A percentile compares a stretch with the other conserved stretches of the same genome.
These are phyloP conservation scores for Arthrobotrys sinensis DNA, from an alignment of 2,329 filamentous ascomycete species.

Conservation along the genomic window DNA sequence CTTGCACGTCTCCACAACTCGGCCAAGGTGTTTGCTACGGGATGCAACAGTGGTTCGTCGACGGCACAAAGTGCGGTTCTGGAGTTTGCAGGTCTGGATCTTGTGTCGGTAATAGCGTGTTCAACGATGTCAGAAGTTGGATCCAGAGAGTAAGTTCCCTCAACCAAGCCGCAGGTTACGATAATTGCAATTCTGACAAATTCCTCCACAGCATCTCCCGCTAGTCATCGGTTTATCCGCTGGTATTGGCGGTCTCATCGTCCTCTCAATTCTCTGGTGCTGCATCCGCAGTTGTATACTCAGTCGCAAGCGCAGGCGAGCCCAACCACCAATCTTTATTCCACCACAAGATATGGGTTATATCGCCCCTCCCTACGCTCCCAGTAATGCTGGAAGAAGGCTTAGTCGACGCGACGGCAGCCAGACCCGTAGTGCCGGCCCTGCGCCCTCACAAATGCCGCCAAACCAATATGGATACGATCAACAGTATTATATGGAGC, in stretches of 20 bases:
- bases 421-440: slow-evolving; percentile 16
- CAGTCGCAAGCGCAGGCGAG: slow-evolving; percentile 62
- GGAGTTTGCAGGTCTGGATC: slow-evolving; percentile 83
- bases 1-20: slow-evolving; percentile 80
- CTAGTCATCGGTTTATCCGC: slow-evolving; percentile 85
- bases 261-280: slow-evolving; percentile 80
- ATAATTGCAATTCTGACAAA: slow-evolving; percentile 9
- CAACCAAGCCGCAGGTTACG: not conserved
- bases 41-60: slow-evolving; percentile 91
- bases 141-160: slow-evolving; percentile 70
- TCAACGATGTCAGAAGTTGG: slow-evolving; percentile 81
- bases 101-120: slow-evolving; percentile 80
- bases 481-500: slow-evolving; percentile 58
- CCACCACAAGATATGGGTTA: slow-evolving; percentile 60
- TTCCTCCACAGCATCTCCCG: slow-evolving; percentile 75
- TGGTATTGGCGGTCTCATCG: slow-evolving; percentile 80
- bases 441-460: slow-evolving; percentile 28
- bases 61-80: slow-evolving; percentile 87
- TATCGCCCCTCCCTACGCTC: slow-evolving; percentile 30
- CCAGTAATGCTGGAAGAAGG: slow-evolving; percentile 28
- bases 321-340: slow-evolving; percentile 57
- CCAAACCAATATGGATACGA: slow-evolving; percentile 43
- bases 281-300: slow-evolving; percentile 74
- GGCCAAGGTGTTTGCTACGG: slow-evolving; percentile 78
- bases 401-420: slow-evolving; percentile 44